Evolutionary conservation across 164 flowering plant genomes (phyloP), one percentile per base, ranked within the genome.

Genomic region (Umbilicus rupestris): DNA sequence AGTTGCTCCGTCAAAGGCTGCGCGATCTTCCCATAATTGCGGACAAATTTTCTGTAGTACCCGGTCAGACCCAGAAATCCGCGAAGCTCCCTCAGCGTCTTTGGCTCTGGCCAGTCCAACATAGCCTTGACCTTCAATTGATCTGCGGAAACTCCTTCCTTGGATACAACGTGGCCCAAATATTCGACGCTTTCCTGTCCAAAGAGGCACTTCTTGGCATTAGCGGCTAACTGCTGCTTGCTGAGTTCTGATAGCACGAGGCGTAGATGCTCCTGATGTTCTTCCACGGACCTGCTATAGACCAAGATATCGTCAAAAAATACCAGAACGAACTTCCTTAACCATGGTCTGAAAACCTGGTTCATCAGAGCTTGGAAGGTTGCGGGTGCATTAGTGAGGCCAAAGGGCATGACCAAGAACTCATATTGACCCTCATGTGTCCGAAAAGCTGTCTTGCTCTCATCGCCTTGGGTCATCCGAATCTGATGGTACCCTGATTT

Each of bases 301-400:
- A 59, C 35, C 10, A 59, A 12, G n/a, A 59, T 59, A 20, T 57
- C 62, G 29, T 57, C 62, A 11, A 57, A 57, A 24, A 57, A 57
- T 2, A 57, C 62, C 4, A 35, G 37, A 3, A 35, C 37, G 7
- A 35, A 33, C 37, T 33, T 33, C 37, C 37, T 33, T 33, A 11
- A 57, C n/a, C n/a, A n/a, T n/a, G n/a, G n/a, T n/a, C n/a, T n/a
- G n/a, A n/a, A n/a, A n/a, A n/a, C n/a, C n/a, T n/a, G n/a, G n/a
- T n/a, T n/a, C n/a, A n/a, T n/a, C n/a, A n/a, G n/a, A n/a, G n/a
- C n/a, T n/a, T n/a, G n/a, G n/a, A 60, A 60, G 0, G 35, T 30
- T 0, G 60, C 28, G 0, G 60, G 29, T 0, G 7, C 60, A 20
- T 55, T 55, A 0, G 60, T 55, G 4, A 33, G 37, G 3, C 37